phyloP scores from a whole-genome alignment of 208 protist genomes.

The Herpetomonas tarakana region DNA sequence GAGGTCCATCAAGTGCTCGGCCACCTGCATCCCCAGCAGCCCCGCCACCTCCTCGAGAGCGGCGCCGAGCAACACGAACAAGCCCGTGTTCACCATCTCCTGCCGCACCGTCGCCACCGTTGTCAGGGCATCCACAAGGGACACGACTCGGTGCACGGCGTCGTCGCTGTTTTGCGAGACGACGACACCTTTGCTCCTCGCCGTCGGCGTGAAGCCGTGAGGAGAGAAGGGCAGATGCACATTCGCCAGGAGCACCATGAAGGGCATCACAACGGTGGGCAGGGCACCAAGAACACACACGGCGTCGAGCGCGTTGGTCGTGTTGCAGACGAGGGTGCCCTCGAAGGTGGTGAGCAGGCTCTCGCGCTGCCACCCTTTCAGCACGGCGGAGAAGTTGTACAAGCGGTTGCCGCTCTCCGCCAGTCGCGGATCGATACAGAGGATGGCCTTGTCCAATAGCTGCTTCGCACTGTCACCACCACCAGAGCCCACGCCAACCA shows the following conservation, averaged over 20 bases:
- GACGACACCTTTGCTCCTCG: conserved; percentile 5
- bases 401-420: conserved; percentile 55
- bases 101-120: conserved; percentile 54
- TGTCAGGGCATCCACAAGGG: conserved; percentile 52
- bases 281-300: conserved; percentile 71
- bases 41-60: conserved; percentile 57
- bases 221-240: conserved; percentile 58
- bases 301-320: conserved; percentile 64
- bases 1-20: conserved; percentile 44
- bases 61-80: conserved; percentile 68
- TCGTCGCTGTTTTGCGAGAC: conserved; percentile 13
- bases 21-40: conserved; percentile 23
- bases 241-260: conserved; percentile 64
- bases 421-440: conserved; percentile 81
- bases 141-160: conserved; percentile 45
- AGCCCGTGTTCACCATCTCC: conserved; percentile 49
- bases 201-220: conserved; percentile 8
- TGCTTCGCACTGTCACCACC: conserved; percentile 25
- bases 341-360: conserved; percentile 61
- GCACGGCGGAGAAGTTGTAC: conserved; percentile 75
- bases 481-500: conserved; percentile 1
- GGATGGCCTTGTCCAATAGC: conserved; percentile 33
- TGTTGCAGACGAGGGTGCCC: conserved; percentile 64
- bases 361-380: conserved; percentile 43
- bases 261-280: conserved; percentile 63